Evolutionary conservation across 768 basidiomycete genomes (phyloP).

Genomic region (Kwoniella newhampshirensis): DNA sequence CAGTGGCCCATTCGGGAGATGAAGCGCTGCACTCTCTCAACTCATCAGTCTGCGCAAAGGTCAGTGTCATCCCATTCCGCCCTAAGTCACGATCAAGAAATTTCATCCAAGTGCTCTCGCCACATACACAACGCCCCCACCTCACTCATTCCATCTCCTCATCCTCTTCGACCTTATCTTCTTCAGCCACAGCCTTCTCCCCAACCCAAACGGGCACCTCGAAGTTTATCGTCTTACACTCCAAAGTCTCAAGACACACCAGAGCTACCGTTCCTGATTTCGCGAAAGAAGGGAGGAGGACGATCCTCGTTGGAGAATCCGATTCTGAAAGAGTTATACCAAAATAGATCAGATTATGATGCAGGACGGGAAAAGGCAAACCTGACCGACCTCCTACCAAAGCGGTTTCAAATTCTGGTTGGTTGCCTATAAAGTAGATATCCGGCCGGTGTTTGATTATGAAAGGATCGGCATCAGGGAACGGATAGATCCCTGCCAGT

Average conservation of each 20-base stretch:
- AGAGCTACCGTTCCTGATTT: slow-evolving; percentile 75
- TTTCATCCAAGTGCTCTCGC: not conserved
- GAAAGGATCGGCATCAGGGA: slow-evolving; percentile 82
- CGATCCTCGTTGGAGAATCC: slow-evolving; percentile 59
- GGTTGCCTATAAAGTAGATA: slow-evolving; percentile 88
- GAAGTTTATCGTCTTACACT: slow-evolving; percentile 52
- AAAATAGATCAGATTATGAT: not conserved
- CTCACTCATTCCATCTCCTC: slow-evolving; percentile 32
- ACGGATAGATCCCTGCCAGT: slow-evolving; percentile 92
- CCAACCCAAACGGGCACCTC: slow-evolving; percentile 50
- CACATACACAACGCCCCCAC: not conserved
- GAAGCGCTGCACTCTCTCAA: too few relatives aligned
- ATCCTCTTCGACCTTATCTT: slow-evolving; percentile 29
- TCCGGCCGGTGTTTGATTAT: slow-evolving; percentile 80
- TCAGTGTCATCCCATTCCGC: too few relatives aligned
- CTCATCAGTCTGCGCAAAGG: too few relatives aligned
- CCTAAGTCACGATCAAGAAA: too few relatives aligned
- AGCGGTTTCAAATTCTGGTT: slow-evolving; percentile 75
- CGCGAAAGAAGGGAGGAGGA: slow-evolving; percentile 78
- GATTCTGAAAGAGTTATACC: slow-evolving; percentile 38
- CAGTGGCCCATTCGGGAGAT: too few relatives aligned
- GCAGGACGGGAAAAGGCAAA: not conserved
- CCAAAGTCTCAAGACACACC: slow-evolving; percentile 74
- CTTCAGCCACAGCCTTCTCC: slow-evolving; percentile 21
- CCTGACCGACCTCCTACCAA: slow-evolving; percentile 59